Percentiles rank a stretch among this genome's conserved stretches.
These are phyloP conservation scores for Dipteronia dyeriana DNA, from an alignment of 345 rosid genomes.

Conservation along the genomic window DNA sequence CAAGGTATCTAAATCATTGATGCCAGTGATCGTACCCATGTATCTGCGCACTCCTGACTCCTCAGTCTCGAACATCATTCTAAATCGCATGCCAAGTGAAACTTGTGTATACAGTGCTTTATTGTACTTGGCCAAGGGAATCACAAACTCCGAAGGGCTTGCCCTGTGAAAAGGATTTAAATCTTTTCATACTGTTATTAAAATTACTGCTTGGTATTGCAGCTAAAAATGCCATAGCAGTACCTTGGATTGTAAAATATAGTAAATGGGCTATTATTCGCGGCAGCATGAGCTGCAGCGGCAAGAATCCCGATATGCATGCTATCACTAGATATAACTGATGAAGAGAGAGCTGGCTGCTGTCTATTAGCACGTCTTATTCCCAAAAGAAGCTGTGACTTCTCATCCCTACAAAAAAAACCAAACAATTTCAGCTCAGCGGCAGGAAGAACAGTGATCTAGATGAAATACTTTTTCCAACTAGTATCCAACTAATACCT, in stretches of 20 bases:
- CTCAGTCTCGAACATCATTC: slow-evolving; percentile 99
- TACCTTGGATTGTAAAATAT: slow-evolving; percentile 97
- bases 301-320: slow-evolving; percentile 99
- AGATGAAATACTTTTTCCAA: slow-evolving; percentile 1
- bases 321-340: slow-evolving; percentile 95
- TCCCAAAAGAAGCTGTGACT: slow-evolving; percentile 86
- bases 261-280: slow-evolving; percentile 88
- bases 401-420: slow-evolving; percentile 75
- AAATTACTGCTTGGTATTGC: neutral
- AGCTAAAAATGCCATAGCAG: slow-evolving; percentile 9
- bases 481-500: slow-evolving; percentile 47
- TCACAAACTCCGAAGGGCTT: slow-evolving; percentile 94
- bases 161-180: slow-evolving; percentile 58
- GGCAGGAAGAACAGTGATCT: slow-evolving; percentile 6
- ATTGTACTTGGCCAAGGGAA: slow-evolving; percentile 89
- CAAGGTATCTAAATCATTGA: slow-evolving; percentile 82
- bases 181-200: slow-evolving; percentile 27
- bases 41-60: slow-evolving; percentile 95
- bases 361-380: slow-evolving; percentile 85
- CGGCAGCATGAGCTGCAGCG: slow-evolving; percentile 99
- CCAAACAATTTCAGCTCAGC: slow-evolving; percentile 17
- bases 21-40: slow-evolving; percentile 93
- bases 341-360: slow-evolving; percentile 91
- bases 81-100: slow-evolving; percentile 91
- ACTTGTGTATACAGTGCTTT: slow-evolving; percentile 89